Evolutionary conservation across 257 asterid species (phyloP).

Genomic region (Solanum gandarillasii): DNA sequence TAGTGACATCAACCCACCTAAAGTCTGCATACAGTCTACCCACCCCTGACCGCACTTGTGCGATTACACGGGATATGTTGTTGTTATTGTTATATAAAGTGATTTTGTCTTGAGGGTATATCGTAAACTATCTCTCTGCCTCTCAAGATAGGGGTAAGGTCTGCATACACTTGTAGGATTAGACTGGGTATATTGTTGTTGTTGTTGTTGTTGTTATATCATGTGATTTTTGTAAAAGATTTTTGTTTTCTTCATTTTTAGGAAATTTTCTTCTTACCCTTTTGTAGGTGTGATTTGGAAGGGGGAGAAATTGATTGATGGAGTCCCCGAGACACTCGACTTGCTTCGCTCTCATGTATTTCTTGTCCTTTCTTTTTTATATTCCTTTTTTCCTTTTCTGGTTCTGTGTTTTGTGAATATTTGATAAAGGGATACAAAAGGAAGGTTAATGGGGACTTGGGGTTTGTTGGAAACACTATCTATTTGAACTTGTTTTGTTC

Average conservation of each 20-base stretch:
- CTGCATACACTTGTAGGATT: background rate
- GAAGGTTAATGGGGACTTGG: background rate
- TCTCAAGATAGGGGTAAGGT: background rate
- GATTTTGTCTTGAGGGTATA: background rate
- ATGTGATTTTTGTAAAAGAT: background rate
- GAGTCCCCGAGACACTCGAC: slow-evolving; percentile 62
- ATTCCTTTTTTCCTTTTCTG: background rate
- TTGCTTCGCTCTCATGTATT: slow-evolving; percentile 69
- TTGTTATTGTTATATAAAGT: background rate
- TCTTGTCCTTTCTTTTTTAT: background rate
- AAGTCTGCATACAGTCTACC: background rate
- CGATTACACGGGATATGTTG: background rate
- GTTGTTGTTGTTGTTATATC: background rate
- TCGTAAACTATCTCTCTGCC: background rate
- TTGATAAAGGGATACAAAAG: background rate
- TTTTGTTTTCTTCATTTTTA: background rate
- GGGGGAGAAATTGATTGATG: slow-evolving; percentile 76
- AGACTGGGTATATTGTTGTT: background rate
- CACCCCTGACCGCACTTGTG: background rate
- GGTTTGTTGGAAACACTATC: background rate
- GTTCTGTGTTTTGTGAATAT: background rate
- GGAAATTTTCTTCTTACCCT: background rate
- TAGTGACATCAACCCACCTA: background rate
- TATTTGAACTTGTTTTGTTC: background rate
- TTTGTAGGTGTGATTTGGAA: slow-evolving; percentile 83